Conservation (phyloP, 2,329 filamentous ascomycete genomes). For the Neobulgaria alba region DNA sequence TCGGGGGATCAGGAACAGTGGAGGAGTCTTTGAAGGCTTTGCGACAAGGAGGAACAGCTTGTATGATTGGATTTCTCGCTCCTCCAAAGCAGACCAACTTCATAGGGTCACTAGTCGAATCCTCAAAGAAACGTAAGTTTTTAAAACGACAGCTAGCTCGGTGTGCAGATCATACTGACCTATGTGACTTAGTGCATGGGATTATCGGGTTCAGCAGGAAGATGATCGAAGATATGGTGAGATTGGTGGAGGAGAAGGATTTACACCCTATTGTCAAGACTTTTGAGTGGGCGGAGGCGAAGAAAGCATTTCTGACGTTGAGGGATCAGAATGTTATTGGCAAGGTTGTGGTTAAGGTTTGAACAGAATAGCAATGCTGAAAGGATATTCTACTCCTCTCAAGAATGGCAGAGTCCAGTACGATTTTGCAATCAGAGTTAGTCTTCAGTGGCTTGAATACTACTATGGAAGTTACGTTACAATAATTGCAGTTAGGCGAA, state of each 20-base stretch:
- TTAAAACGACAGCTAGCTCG: conserved; percentile 50
- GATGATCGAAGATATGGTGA: conserved; percentile 65
- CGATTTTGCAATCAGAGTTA: too few relatives aligned
- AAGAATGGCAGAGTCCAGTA: too few relatives aligned
- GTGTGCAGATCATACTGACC: conserved; percentile 57
- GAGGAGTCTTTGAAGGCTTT: conserved; percentile 41
- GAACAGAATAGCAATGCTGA: background rate
- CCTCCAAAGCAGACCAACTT: conserved; percentile 19
- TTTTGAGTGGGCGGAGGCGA: conserved; percentile 65
- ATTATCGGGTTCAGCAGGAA: conserved; percentile 67
- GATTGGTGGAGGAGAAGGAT: conserved; percentile 62
- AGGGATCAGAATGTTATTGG: conserved; percentile 63
- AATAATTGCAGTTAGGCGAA: too few relatives aligned
- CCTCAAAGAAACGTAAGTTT: conserved; percentile 62
- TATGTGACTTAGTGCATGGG: conserved; percentile 53
- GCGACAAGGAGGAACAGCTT: conserved; percentile 37
- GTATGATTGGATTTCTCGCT: conserved; percentile 36
- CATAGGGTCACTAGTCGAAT: conserved; percentile 34
- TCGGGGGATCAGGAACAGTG: conserved; percentile 57
- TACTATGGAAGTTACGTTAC: too few relatives aligned
- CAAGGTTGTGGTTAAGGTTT: conserved; percentile 44
- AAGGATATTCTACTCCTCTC: too few relatives aligned
- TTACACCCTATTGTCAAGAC: conserved; percentile 78
- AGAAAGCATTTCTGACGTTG: conserved; percentile 60
- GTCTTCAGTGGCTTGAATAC: too few relatives aligned